Evolutionary conservation across 208 protist species (phyloP).

Genomic region (Borovskyia barvae): DNA sequence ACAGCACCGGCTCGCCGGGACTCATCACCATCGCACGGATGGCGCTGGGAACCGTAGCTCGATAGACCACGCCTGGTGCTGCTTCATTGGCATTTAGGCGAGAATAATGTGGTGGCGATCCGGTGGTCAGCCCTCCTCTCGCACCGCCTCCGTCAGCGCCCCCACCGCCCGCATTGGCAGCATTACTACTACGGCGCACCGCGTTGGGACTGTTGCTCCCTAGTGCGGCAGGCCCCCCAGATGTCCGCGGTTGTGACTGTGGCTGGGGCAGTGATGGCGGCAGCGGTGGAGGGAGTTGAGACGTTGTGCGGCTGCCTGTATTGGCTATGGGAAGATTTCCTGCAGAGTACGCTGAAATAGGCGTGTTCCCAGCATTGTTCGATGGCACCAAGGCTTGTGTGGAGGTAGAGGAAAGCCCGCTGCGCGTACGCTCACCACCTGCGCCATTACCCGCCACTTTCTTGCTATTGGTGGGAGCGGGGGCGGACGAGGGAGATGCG

Average conservation of each 20-base stretch:
- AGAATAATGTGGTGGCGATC: slow-evolving; percentile 14
- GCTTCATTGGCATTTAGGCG: slow-evolving; percentile 23
- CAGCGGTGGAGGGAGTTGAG: too few relatives aligned
- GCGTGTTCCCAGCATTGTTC: too few relatives aligned
- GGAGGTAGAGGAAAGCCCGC: neutral
- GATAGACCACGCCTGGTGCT: slow-evolving; percentile 42
- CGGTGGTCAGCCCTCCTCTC: neutral
- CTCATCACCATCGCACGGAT: slow-evolving; percentile 67
- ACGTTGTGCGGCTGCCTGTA: neutral
- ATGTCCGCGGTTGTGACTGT: too few relatives aligned
- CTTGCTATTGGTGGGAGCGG: neutral
- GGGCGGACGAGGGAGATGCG: neutral
- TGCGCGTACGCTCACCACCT: slow-evolving; percentile 2
- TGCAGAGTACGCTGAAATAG: too few relatives aligned
- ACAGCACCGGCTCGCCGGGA: slow-evolving; percentile 63
- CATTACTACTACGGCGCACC: neutral
- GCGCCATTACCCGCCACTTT: neutral
- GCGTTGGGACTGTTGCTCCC: neutral
- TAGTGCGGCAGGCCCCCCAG: neutral
- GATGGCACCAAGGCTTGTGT: too few relatives aligned
- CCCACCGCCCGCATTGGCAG: neutral
- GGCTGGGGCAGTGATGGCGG: neutral
- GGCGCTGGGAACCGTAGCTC: slow-evolving; percentile 35
- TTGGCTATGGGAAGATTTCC: too few relatives aligned
- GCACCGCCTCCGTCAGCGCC: slow-evolving; percentile 3